Conservation (phyloP, 108 stramenopile genomes). For the Cylindrotheca closterium region DNA sequence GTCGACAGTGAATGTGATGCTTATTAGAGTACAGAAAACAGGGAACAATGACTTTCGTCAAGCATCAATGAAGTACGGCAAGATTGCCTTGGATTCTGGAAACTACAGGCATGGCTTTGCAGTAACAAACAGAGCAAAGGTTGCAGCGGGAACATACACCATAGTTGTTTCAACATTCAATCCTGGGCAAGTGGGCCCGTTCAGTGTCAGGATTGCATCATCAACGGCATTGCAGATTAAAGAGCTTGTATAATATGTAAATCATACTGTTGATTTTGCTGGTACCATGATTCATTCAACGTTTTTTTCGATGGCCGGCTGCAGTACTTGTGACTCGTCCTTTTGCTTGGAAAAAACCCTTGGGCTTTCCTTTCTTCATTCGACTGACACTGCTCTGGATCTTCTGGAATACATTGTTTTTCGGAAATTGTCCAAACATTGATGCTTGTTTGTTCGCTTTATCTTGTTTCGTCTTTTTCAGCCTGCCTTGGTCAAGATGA, state of each 20-base stretch:
- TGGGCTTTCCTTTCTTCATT: slow-evolving; percentile 52
- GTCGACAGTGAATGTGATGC: slow-evolving; percentile 56
- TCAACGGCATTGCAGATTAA: too few species aligned
- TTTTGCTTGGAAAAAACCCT: slow-evolving; percentile 34
- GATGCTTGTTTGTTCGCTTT: background rate
- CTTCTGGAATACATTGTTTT: slow-evolving; percentile 58
- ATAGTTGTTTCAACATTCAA: slow-evolving; percentile 53
- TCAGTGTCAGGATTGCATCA: slow-evolving; percentile 4
- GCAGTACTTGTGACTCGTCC: too few species aligned
- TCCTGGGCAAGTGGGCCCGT: slow-evolving; percentile 38
- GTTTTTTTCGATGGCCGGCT: too few species aligned
- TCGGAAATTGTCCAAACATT: slow-evolving; percentile 8
- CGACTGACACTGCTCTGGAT: slow-evolving; percentile 55
- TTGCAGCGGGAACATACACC: slow-evolving; percentile 54
- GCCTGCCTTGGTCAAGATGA: slow-evolving; percentile 66
- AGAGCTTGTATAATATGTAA: too few species aligned
- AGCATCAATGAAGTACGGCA: slow-evolving; percentile 17
- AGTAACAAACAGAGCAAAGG: slow-evolving; percentile 33
- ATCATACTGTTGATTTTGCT: too few species aligned
- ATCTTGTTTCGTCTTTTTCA: slow-evolving; percentile 19
- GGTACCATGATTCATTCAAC: too few species aligned
- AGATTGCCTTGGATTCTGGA: slow-evolving; percentile 55
- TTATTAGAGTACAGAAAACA: slow-evolving; percentile 31
- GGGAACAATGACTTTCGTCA: background rate
- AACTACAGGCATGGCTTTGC: slow-evolving; percentile 68